Conservation (phyloP, 2,329 filamentous ascomycete genomes). For the Chaetothyriales sp. region DNA sequence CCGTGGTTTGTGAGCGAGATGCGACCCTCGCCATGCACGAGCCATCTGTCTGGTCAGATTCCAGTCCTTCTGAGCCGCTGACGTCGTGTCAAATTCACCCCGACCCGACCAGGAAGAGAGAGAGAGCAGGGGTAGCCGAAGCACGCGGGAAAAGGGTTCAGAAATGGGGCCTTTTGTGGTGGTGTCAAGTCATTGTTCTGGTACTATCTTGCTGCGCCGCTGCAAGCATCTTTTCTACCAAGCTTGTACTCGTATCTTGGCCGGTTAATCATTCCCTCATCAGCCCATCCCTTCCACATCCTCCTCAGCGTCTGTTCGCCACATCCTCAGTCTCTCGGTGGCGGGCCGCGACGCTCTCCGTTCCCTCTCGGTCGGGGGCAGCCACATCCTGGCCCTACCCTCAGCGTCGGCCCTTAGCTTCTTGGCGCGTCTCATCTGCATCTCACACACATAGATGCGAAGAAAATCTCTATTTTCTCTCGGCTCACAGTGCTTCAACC, state of each 20-base stretch:
- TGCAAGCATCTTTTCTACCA: background rate
- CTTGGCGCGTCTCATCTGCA: conserved; percentile 53
- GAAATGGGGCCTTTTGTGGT: background rate
- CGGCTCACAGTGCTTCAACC: conserved; percentile 40
- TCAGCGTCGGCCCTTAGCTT: conserved; percentile 44
- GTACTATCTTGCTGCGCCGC: background rate
- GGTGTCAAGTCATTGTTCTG: background rate
- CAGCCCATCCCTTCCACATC: too few species aligned
- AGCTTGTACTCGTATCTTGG: background rate
- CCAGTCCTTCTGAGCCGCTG: background rate
- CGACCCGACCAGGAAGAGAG: background rate
- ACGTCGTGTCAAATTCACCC: background rate
- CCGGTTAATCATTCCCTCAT: background rate
- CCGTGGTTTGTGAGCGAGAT: too few species aligned
- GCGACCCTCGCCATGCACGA: too few species aligned
- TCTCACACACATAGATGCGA: conserved; percentile 50
- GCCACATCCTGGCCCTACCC: conserved; percentile 45
- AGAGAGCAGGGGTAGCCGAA: background rate
- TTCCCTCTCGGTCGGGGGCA: conserved; percentile 39
- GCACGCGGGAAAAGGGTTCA: background rate
- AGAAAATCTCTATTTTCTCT: conserved; percentile 52
- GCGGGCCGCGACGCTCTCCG: background rate
- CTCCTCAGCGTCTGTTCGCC: background rate
- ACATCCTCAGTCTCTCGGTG: background rate
- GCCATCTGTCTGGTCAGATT: too few species aligned